Conservation (phyloP, 75 land plant species). For the Sequoia sempervirens region DNA sequence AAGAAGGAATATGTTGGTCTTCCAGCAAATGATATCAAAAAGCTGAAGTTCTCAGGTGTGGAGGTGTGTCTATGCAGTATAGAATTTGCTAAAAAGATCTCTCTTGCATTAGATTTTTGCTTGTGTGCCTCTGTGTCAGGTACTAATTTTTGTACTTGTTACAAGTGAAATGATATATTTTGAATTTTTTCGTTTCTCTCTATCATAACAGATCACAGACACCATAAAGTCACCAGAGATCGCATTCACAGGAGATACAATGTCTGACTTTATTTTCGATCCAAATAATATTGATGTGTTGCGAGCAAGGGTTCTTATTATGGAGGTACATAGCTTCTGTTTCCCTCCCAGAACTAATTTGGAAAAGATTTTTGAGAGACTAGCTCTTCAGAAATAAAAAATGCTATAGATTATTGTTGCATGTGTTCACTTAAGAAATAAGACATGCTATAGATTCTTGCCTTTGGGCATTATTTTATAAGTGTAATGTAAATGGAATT, state of each 20-base stretch:
- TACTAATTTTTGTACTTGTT: not conserved
- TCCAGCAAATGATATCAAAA: slow-evolving; percentile 72
- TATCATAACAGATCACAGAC: slow-evolving; percentile 64
- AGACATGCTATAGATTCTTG: not conserved
- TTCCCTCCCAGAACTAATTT: not conserved
- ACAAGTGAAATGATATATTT: slow-evolving; percentile 5
- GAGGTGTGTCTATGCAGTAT: slow-evolving; percentile 51
- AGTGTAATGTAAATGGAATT: not conserved
- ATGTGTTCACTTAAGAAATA: not conserved
- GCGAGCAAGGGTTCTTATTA: slow-evolving; percentile 80
- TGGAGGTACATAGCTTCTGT: slow-evolving; percentile 55
- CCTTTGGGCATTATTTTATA: too few species aligned
- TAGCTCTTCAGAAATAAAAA: not conserved
- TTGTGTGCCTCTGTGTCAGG: not conserved
- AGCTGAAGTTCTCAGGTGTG: slow-evolving; percentile 77
- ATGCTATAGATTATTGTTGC: not conserved
- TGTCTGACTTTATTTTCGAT: slow-evolving; percentile 56
- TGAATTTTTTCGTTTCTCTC: not conserved
- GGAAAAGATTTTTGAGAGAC: not conserved
- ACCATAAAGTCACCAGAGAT: slow-evolving; percentile 74
- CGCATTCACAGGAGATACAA: slow-evolving; percentile 90
- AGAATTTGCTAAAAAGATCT: not conserved
- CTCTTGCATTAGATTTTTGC: slow-evolving; percentile 6
- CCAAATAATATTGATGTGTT: slow-evolving; percentile 54
- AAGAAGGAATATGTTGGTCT: slow-evolving; percentile 85